Base-by-base conservation (phyloP, 1,284 basidiomycete species). In the Cystobasidium pallidum region DNA sequence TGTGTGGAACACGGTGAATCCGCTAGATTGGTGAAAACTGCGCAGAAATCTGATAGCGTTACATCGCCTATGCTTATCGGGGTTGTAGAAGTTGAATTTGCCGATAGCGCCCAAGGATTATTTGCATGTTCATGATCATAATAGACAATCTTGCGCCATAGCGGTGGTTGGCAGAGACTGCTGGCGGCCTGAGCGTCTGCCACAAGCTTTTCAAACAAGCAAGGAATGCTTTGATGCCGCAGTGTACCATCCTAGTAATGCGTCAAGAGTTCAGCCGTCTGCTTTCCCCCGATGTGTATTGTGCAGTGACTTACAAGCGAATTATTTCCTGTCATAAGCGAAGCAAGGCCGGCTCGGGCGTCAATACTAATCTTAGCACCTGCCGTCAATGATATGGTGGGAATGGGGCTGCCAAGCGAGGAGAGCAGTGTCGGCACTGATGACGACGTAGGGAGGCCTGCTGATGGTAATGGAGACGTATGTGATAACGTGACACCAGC, bases 311-410 rank as follows among this genome's bases (percentile, higher is more conserved):
- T 64, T 30, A 64, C 62, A 28, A 73, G 54, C n/a, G 72, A 73
- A 41, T 67, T 68, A 47, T 73, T 73, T n/a, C 67, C 67, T 24
- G 72, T 70, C 66, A 73, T 73, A 11, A 73, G 58, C 11, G 72
- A 73, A 1, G 41, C 39, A 10, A 73, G 55, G 17, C 72, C 72
- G n/a, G 72, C 59, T 26, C 72, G 66, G 24, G 66, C 45, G 55
- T 70, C 72, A 3, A 66, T 45, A 13, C 65, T 54, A 49, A 73
- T 73, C 30, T 61, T 55, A 1, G 32, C 51, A 32, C 26, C 43
- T 17, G 45, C n/a, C 47, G 43, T 28, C 15, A 41, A 26, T 19
- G 43, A 10, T 24, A 26, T 8, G 21, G 24, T 6, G 43, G n/a
- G n/a, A 15, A 28, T 39, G 15, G 26, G 17, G 15, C 3, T 47